Evolutionary conservation across 495 filamentous ascomycete genomes (phyloP).

Genomic region (Penicillium steckii): DNA sequence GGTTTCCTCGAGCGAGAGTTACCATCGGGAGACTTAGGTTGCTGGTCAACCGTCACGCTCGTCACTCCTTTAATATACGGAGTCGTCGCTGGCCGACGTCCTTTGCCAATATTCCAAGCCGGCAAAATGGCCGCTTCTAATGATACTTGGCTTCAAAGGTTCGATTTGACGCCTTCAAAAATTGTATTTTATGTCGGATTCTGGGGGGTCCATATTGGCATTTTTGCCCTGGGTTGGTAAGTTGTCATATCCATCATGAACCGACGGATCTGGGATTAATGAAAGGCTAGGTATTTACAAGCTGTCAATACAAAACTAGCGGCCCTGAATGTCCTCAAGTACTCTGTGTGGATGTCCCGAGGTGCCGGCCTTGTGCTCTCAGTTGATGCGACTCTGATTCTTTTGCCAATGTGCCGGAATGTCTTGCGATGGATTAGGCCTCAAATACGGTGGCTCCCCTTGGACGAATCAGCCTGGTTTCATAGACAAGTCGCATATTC

Average conservation of each 20-base stretch:
- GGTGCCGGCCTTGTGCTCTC: conserved; percentile 82
- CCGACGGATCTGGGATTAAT: conserved; percentile 1
- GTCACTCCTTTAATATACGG: conserved; percentile 22
- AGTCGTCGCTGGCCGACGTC: conserved; percentile 25
- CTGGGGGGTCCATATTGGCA: conserved; percentile 74
- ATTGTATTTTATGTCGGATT: conserved; percentile 82
- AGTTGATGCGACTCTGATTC: conserved; percentile 81
- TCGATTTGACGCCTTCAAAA: conserved; percentile 65
- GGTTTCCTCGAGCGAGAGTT: neutral
- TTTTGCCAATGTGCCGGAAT: conserved; percentile 93
- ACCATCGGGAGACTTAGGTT: conserved; percentile 12
- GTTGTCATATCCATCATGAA: neutral
- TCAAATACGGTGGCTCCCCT: conserved; percentile 81
- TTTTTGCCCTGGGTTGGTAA: conserved; percentile 91
- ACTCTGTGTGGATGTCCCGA: conserved; percentile 93
- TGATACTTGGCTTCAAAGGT: conserved; percentile 31
- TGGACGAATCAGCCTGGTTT: conserved; percentile 96
- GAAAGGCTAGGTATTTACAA: conserved; percentile 70
- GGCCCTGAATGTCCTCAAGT: conserved; percentile 76
- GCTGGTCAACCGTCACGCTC: conserved; percentile 26
- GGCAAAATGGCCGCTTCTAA: conserved; percentile 15
- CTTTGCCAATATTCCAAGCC: neutral
- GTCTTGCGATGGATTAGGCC: conserved; percentile 79
- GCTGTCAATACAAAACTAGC: conserved; percentile 60
- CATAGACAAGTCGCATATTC: conserved; percentile 94